phyloP scores from a whole-genome alignment of 768 basidiomycete genomes.

The Tremella yokohamensis region DNA sequence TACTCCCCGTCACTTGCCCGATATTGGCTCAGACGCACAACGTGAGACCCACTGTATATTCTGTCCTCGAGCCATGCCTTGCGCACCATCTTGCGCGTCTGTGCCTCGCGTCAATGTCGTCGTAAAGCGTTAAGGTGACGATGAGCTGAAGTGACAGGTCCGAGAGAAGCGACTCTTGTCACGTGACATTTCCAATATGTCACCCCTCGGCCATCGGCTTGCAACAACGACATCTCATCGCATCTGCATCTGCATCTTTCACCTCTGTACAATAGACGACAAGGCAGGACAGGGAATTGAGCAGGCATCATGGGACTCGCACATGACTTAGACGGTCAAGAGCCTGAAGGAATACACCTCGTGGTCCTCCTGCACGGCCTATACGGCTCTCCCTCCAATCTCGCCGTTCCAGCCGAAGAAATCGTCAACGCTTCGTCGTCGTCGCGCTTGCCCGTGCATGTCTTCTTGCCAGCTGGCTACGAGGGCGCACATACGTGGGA shows the following conservation, averaged over 20 bases:
- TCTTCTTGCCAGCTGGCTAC: constrained; percentile 22
- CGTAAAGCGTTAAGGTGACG: too few relatives aligned
- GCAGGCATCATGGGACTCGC: too few relatives aligned
- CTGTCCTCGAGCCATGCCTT: constrained; percentile 27
- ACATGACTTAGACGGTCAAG: not conserved
- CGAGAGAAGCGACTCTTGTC: too few relatives aligned
- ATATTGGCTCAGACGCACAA: not conserved
- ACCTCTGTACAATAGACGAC: too few relatives aligned
- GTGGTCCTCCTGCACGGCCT: constrained; percentile 48
- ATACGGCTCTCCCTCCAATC: constrained; percentile 36
- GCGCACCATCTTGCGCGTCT: constrained; percentile 8
- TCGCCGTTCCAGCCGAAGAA: constrained; percentile 30
- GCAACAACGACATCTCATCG: too few relatives aligned
- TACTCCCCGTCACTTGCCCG: not conserved
- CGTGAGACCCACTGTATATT: constrained; percentile 26
- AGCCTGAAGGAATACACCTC: constrained; percentile 30
- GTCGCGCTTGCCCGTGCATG: constrained; percentile 7
- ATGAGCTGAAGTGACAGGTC: too few relatives aligned
- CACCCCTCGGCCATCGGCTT: too few relatives aligned
- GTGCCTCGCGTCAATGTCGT: too few relatives aligned
- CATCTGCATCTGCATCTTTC: too few relatives aligned
- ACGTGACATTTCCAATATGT: too few relatives aligned
- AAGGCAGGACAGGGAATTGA: too few relatives aligned
- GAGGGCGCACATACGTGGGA: constrained; percentile 42
- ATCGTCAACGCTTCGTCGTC: constrained; percentile 10